Evolutionary conservation across 1,139 yeast species (phyloP).

Genomic region (Trichomonascaceae sp.): DNA sequence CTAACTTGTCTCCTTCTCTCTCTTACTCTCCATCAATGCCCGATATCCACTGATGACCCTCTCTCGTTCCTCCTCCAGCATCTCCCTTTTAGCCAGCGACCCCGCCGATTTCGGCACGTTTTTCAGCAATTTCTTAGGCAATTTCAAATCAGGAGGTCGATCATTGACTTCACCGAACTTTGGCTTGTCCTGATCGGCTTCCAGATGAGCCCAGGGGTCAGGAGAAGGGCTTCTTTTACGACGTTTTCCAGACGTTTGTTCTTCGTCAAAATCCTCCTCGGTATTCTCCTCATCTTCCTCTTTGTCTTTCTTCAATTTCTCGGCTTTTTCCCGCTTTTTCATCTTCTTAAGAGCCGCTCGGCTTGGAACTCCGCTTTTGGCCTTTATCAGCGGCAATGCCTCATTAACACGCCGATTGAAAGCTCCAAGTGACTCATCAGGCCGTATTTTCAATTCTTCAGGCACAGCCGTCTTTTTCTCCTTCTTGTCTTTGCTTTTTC

Average conservation of each 20-base stretch:
- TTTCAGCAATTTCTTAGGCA: conserved; percentile 27
- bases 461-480: not conserved
- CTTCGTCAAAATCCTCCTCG: conserved; percentile 22
- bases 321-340: conserved; percentile 24
- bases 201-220: conserved; percentile 37
- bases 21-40: conserved; percentile 26
- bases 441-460: conserved; percentile 22
- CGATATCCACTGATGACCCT: conserved; percentile 33
- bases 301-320: conserved; percentile 13
- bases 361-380: conserved; percentile 28
- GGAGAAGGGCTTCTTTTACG: conserved; percentile 31
- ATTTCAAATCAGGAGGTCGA: conserved; percentile 35
- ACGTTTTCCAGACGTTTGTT: conserved; percentile 15
- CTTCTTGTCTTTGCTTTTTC: not conserved
- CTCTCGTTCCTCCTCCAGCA: conserved; percentile 35
- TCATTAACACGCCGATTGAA: conserved; percentile 36
- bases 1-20: not conserved
- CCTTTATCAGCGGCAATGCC: conserved; percentile 35
- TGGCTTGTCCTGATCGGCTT: conserved; percentile 27
- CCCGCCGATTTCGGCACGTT: conserved; percentile 39
- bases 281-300: conserved; percentile 22
- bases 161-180: conserved; percentile 39
- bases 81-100: conserved; percentile 33
- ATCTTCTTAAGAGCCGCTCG: conserved; percentile 23
- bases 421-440: conserved; percentile 34